Evolutionary conservation across 306 rosid species (phyloP).

Genomic region (Rubus idaeus): DNA sequence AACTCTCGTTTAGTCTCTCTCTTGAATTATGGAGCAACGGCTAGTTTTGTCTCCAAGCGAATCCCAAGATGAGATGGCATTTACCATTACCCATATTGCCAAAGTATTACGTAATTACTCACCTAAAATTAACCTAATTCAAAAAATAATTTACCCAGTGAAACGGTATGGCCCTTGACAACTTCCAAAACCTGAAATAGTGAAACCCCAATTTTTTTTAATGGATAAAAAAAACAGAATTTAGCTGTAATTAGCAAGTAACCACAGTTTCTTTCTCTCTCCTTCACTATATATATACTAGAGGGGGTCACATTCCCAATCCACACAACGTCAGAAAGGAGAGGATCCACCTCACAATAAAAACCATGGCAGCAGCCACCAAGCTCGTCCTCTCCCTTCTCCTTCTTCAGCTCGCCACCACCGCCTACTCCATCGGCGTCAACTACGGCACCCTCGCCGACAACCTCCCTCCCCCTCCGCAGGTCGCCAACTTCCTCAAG

Average conservation of each 20-base stretch:
- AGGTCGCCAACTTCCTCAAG: slow-evolving; percentile 64
- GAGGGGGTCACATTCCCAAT: not conserved
- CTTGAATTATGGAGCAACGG: slow-evolving; percentile 1
- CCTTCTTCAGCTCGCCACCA: slow-evolving; percentile 35
- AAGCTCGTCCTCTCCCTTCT: slow-evolving; percentile 26
- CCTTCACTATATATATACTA: slow-evolving; percentile 10
- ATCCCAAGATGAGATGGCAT: slow-evolving; percentile 9
- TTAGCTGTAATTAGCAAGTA: not conserved
- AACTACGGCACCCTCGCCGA: slow-evolving; percentile 84
- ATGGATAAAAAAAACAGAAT: not conserved
- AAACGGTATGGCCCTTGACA: not conserved
- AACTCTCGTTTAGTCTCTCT: not conserved
- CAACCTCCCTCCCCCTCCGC: slow-evolving; percentile 64
- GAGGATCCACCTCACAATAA: not conserved
- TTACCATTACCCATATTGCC: not conserved
- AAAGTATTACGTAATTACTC: not conserved
- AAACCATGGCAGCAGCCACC: slow-evolving; percentile 1
- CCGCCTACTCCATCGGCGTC: slow-evolving; percentile 62
- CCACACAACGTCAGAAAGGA: not conserved
- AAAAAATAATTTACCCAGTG: too few species aligned
- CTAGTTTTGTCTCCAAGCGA: not conserved
- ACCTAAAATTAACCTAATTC: not conserved
- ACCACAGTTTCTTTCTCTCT: not conserved
- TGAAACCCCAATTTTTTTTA: not conserved
- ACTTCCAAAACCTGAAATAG: not conserved